phyloP scores from a whole-genome alignment of 192 early-diverging fungal genomes.

The Hyaloraphidium curvatum region DNA sequence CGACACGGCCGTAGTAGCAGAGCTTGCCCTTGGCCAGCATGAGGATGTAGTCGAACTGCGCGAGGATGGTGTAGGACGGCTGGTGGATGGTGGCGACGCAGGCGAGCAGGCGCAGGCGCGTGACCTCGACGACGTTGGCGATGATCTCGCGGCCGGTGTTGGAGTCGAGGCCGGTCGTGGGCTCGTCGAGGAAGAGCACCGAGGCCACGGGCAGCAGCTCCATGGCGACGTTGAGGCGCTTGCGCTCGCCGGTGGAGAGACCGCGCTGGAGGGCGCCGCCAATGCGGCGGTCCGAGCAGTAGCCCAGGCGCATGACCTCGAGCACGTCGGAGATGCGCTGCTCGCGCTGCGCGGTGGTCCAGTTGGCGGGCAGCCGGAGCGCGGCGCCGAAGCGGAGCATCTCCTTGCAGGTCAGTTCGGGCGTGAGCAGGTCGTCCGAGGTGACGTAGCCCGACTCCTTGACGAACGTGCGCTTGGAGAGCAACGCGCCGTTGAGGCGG shows the following conservation, averaged over 20 bases:
- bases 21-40: background rate
- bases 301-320: slow-evolving; percentile 4
- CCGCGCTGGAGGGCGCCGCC: slow-evolving; percentile 5
- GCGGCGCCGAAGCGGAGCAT: slow-evolving; percentile 3
- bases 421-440: slow-evolving; percentile 1
- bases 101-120: background rate
- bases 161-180: slow-evolving; percentile 16
- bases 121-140: background rate
- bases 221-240: slow-evolving; percentile 7
- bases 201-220: slow-evolving; percentile 7
- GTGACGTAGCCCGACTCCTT: slow-evolving; percentile 8
- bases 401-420: slow-evolving; percentile 8
- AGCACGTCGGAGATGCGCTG: slow-evolving; percentile 4
- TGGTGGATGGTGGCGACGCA: slow-evolving; percentile 3
- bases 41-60: background rate
- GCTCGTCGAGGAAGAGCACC: slow-evolving; percentile 9
- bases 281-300: background rate
- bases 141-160: slow-evolving; percentile 9
- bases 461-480: background rate
- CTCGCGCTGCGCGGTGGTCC: background rate
- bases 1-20: slow-evolving; percentile 1
- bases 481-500: too few species aligned
- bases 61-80: background rate
- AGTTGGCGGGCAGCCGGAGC: slow-evolving; percentile 6
- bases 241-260: slow-evolving; percentile 8